These are phyloP conservation scores for Cokeromyces recurvatus DNA, from an alignment of 371 early-diverging fungal genomes.

Conservation along the genomic window DNA sequence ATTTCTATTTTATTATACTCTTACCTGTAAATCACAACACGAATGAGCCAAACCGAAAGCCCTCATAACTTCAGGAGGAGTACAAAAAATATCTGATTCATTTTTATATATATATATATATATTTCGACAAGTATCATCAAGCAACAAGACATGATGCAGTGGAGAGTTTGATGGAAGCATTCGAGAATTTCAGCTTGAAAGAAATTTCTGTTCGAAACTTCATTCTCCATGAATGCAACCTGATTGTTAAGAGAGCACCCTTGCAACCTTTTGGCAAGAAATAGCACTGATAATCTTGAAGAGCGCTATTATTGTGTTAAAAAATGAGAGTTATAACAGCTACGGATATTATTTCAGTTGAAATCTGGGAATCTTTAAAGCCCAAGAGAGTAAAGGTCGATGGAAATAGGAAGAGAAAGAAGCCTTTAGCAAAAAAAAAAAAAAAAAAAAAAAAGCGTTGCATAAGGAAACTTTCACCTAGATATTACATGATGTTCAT, in stretches of 20 bases:
- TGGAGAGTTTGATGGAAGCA: constrained; percentile 8
- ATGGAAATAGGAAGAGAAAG: constrained; percentile 1
- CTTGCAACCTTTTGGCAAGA: constrained; percentile 8
- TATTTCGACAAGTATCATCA: constrained; percentile 10
- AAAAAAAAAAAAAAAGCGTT: neutral
- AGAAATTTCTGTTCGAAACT: constrained; percentile 10
- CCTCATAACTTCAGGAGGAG: constrained; percentile 7
- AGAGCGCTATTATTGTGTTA: constrained; percentile 4
- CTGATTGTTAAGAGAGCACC: constrained; percentile 7
- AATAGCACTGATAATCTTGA: constrained; percentile 11
- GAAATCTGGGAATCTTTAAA: neutral
- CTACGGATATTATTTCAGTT: neutral
- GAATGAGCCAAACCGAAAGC: neutral
- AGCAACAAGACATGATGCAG: constrained; percentile 13
- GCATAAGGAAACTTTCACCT: neutral
- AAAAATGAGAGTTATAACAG: constrained; percentile 2
- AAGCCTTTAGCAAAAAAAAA: neutral
- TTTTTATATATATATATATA: no score
- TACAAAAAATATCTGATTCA: constrained; percentile 5
- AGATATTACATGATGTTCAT: neutral
- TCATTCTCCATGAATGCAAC: constrained; percentile 15
- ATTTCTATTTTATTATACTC: no score
- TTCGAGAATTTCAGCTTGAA: constrained; percentile 12
- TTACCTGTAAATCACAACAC: no score
- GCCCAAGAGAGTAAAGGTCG: neutral